phyloP scores from a whole-genome alignment of 169 alveolate species.

The Amoebophrya sp. region DNA sequence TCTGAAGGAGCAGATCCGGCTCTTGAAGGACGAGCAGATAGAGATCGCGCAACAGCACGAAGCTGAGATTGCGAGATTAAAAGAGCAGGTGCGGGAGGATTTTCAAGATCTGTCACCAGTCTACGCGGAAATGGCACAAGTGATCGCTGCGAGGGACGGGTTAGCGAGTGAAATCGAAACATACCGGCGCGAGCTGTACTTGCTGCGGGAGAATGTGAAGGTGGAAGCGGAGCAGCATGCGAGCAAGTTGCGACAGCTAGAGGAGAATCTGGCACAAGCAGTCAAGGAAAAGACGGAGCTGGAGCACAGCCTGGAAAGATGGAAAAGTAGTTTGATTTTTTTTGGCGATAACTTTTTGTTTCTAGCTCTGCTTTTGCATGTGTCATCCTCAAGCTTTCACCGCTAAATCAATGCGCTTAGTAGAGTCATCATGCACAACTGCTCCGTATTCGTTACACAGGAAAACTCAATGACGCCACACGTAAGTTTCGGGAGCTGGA shows the following conservation, averaged over 20 bases:
- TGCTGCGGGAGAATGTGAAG: neutral
- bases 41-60: neutral
- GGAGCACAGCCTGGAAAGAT: neutral
- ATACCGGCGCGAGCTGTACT: neutral
- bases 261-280: neutral
- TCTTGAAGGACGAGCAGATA: neutral
- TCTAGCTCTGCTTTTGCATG: too few relatives aligned
- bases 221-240: neutral
- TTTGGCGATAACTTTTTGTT: too few relatives aligned
- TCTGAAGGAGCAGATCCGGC: constrained; percentile 19
- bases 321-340: too few relatives aligned
- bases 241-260: neutral
- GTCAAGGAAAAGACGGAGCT: neutral
- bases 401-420: too few relatives aligned
- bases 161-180: neutral
- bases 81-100: constrained; percentile 19
- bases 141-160: neutral
- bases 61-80: neutral
- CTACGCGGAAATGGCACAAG: neutral
- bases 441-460: too few relatives aligned
- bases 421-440: too few relatives aligned
- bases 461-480: neutral
- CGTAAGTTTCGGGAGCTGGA: neutral
- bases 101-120: neutral
- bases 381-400: too few relatives aligned